Evolutionary conservation across 2,329 filamentous ascomycete species (phyloP), one percentile per base, ranked within the genome.

Genomic region (Parafenestella ontariensis): DNA sequence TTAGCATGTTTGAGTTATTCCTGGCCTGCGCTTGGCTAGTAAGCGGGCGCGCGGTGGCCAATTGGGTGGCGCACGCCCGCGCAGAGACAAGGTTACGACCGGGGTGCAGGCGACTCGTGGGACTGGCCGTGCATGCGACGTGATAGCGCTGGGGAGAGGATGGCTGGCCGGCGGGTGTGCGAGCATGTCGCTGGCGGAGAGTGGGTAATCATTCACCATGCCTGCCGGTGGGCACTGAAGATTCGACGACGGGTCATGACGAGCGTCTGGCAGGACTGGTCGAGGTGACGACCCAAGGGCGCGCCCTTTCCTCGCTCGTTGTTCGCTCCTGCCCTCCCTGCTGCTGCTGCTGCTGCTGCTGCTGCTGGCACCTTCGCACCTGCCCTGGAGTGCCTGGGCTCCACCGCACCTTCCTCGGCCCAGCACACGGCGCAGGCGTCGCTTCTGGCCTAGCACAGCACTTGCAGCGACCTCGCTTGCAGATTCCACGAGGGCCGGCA

Each of bases 1-100:
- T 43, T 43, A 43, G 41, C 41, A 43, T 43, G 41, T 43, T 43
- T 43, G 41, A 43, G 41, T 70, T 73, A 74, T 72, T 72, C 65
- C 53, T 57, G 64, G 54, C 58, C 61, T 56, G 61, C 61, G 56
- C 52, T 52, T 53, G 56, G 55, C 65, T 64, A 64, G 62, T 65
- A 63, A 68, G 65, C 61, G 41, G 59, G 65, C 61, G 59, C 56
- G 56, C 58, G 61, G 54, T 56, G 59, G 62, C 66, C 62, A 66
- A 64, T 64, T 59, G 54, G 44, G 54, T 44, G 55, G 57, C 55
- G 51, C 55, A 49, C 34, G 56, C 56, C 49, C 48, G 61, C 33
- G 52, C 49, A 49, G 50, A 23, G 54, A 41, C 53, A 51, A 43
- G 47, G 41, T n/a, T 34, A 57, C 52, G 54, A 55, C 54, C 41